phyloP scores from a whole-genome alignment of 352 stramenopile genomes.

The Phytophthora brassicae region DNA sequence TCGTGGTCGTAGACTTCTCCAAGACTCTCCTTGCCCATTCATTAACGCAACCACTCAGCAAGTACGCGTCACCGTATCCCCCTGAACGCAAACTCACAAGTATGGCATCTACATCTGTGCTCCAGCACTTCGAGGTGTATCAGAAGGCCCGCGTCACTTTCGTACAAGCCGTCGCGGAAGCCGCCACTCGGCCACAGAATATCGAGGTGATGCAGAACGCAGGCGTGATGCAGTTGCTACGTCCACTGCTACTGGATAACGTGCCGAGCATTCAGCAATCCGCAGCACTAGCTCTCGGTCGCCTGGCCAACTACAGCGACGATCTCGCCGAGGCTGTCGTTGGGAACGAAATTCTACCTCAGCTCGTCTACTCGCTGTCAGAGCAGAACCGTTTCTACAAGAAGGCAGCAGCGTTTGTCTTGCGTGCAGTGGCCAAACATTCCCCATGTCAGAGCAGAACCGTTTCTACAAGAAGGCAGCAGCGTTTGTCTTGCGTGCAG shows the following conservation, averaged over 20 bases:
- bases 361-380: slow-evolving; percentile 95
- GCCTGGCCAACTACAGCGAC: slow-evolving; percentile 95
- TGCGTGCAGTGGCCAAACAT: slow-evolving; percentile 93
- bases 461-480: slow-evolving; percentile 96
- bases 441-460: slow-evolving; percentile 95
- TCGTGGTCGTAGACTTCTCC: not conserved
- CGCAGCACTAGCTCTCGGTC: slow-evolving; percentile 90
- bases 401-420: slow-evolving; percentile 93
- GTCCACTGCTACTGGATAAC: slow-evolving; percentile 93
- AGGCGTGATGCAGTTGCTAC: slow-evolving; percentile 94
- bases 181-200: slow-evolving; percentile 93
- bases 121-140: slow-evolving; percentile 96
- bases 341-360: slow-evolving; percentile 95
- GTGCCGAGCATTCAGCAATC: slow-evolving; percentile 96
- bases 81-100: slow-evolving; percentile 3
- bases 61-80: not conserved
- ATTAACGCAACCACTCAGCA: not conserved
- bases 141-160: slow-evolving; percentile 95
- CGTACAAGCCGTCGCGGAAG: slow-evolving; percentile 93
- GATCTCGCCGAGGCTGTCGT: slow-evolving; percentile 94
- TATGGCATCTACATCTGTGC: slow-evolving; percentile 88
- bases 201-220: slow-evolving; percentile 97
- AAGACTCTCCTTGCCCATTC: slow-evolving; percentile 3
- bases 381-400: slow-evolving; percentile 97
- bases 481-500: slow-evolving; percentile 92